A percentile compares a stretch with the other conserved stretches of the same genome.
Evolutionary conservation across 306 rosid species (phyloP).

Genomic region (Trichosanthes cucumerina): DNA sequence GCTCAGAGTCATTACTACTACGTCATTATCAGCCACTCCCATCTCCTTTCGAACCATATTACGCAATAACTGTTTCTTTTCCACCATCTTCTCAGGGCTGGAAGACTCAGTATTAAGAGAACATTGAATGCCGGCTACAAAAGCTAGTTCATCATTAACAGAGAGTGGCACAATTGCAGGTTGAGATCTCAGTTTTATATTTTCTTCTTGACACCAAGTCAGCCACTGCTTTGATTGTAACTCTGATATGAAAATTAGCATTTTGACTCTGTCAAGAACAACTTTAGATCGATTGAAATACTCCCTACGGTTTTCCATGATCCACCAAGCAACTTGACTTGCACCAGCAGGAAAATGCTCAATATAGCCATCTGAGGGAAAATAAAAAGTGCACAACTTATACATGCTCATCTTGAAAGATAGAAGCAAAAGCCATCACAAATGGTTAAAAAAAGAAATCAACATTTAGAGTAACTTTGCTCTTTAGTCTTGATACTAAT

Average conservation of each 20-base stretch:
- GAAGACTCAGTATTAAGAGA: slow-evolving; percentile 80
- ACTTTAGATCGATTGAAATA: slow-evolving; percentile 68
- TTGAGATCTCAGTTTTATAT: slow-evolving; percentile 43
- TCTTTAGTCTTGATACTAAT: background rate
- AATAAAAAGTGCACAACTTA: background rate
- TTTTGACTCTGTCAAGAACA: slow-evolving; percentile 57
- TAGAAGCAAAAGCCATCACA: slow-evolving; percentile 3
- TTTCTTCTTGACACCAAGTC: slow-evolving; percentile 75
- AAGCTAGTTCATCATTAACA: slow-evolving; percentile 75
- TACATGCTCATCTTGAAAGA: background rate
- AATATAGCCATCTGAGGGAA: slow-evolving; percentile 58
- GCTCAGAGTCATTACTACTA: slow-evolving; percentile 74
- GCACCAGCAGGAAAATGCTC: slow-evolving; percentile 71
- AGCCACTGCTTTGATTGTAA: slow-evolving; percentile 70
- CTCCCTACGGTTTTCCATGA: slow-evolving; percentile 86
- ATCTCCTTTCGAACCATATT: slow-evolving; percentile 62
- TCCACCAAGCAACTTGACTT: slow-evolving; percentile 91
- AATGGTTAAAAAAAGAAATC: background rate
- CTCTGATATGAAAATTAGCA: slow-evolving; percentile 62
- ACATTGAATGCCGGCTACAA: slow-evolving; percentile 57
- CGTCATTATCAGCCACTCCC: slow-evolving; percentile 55
- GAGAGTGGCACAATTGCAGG: slow-evolving; percentile 69
- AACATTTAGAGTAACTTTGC: background rate
- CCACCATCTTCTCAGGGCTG: slow-evolving; percentile 42
- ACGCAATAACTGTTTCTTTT: slow-evolving; percentile 49